Evolutionary conservation across 768 basidiomycete genomes (phyloP), one percentile per base, ranked within the genome.

Genomic region (Leucogyrophana mollusca): DNA sequence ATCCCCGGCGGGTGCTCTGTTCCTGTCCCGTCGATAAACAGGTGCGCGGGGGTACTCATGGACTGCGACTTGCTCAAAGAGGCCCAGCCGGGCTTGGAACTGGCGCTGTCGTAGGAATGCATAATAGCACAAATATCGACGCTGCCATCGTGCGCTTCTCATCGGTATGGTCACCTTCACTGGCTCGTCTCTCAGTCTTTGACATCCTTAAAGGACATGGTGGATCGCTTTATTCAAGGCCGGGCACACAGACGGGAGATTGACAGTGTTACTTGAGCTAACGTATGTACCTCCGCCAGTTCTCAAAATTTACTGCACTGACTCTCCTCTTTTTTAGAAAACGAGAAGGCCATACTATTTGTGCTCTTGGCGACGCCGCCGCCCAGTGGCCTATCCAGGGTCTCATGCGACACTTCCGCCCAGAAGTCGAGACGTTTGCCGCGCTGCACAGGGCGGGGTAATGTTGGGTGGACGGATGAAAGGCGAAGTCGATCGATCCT

Each of bases 311-410:
- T 13, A 34, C 41, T 13, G 17, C 9, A 42, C 33, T 34, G 27
- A 9, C 56, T 33, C n/a, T n/a, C n/a, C 20, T 30, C 46, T 37
- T 49, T 34, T 56, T 20, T 59, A 92, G 90, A 2, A 96, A 95
- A 81, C 93, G 95, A 83, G 94, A 95, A 68, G 94, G 94, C 10
- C 88, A 91, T 51, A 98, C 94, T 11, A 97, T 98, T 56, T 98
- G 95, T 53, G 95, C 95, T 8, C 77, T 96, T 22, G 95, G 95
- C 9, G 95, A 98, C 52, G 95, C 95, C 9, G 94, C 95, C 14
- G 95, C 95, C 4, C n/a, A n/a, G n/a, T 97, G 95, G 95, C 95
- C 94, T 6, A 94, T 98, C 51, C 95, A 97, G 64, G 95, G 94
- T 41, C 82, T 97, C 50, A 93, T 98, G 88, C 85, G 91, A 48